Evolutionary conservation across 805 yeast species (phyloP).

Genomic region (Danielozyma ontarioensis): DNA sequence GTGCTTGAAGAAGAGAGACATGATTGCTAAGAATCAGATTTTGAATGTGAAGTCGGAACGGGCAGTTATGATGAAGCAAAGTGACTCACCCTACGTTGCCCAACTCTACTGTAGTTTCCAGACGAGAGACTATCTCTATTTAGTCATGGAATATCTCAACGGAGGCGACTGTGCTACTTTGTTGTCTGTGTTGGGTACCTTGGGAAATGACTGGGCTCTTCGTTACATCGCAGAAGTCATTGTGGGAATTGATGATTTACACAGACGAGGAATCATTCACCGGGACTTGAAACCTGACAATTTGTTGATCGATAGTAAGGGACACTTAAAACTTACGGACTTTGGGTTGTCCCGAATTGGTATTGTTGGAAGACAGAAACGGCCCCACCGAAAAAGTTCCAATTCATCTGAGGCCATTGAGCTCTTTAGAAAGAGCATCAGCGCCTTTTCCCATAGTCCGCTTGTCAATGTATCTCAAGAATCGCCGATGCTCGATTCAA

Average conservation of each 20-base stretch:
- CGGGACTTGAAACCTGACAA: slow-evolving; percentile 96
- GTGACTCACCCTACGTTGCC: slow-evolving; percentile 90
- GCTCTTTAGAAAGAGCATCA: slow-evolving; percentile 26
- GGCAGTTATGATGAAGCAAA: slow-evolving; percentile 96
- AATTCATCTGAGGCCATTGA: slow-evolving; percentile 40
- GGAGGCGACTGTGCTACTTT: slow-evolving; percentile 96
- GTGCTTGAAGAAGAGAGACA: slow-evolving; percentile 84
- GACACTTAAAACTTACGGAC: slow-evolving; percentile 91
- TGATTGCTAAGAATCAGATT: slow-evolving; percentile 96
- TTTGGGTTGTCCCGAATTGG: slow-evolving; percentile 93
- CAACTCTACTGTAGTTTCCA: slow-evolving; percentile 85
- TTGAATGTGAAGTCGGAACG: slow-evolving; percentile 91
- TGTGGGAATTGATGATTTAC: slow-evolving; percentile 86
- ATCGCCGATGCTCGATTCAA: slow-evolving; percentile 19
- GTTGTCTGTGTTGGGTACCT: slow-evolving; percentile 71
- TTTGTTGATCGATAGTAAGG: slow-evolving; percentile 73
- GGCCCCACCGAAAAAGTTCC: slow-evolving; percentile 38
- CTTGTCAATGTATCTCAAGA: slow-evolving; percentile 17
- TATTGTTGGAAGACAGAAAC: slow-evolving; percentile 69
- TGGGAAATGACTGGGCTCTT: slow-evolving; percentile 83
- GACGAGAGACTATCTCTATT: slow-evolving; percentile 74
- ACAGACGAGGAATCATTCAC: slow-evolving; percentile 83
- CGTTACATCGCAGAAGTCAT: slow-evolving; percentile 86
- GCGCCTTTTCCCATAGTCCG: slow-evolving; percentile 18
- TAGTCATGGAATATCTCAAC: slow-evolving; percentile 93